phyloP scores from a whole-genome alignment of 2,329 filamentous ascomycete genomes.

The Aspergillus latus region DNA sequence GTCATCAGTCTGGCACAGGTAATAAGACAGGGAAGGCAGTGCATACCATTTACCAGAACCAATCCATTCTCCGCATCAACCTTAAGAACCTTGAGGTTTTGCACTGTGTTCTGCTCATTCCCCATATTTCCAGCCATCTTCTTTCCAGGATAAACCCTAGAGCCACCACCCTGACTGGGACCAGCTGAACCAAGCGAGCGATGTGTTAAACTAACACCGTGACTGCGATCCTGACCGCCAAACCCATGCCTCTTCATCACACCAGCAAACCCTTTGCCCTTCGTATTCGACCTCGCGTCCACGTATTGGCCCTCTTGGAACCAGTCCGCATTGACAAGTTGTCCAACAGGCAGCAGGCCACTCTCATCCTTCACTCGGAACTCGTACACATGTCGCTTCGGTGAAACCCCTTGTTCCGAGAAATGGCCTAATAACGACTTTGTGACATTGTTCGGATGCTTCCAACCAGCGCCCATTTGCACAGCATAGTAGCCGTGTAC shows the following conservation, averaged over 20 bases:
- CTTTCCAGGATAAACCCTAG: slow-evolving; percentile 90
- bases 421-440: slow-evolving; percentile 85
- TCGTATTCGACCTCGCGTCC: slow-evolving; percentile 74
- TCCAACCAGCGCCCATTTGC: slow-evolving; percentile 78
- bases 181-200: slow-evolving; percentile 87
- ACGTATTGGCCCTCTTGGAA: slow-evolving; percentile 89
- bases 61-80: slow-evolving; percentile 84
- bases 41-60: slow-evolving; percentile 76
- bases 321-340: slow-evolving; percentile 79
- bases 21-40: neutral
- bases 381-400: slow-evolving; percentile 81
- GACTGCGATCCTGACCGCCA: slow-evolving; percentile 80
- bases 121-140: slow-evolving; percentile 98
- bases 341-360: slow-evolving; percentile 74
- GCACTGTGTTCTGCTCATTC: slow-evolving; percentile 79
- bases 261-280: slow-evolving; percentile 92
- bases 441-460: slow-evolving; percentile 72
- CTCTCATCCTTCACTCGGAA: slow-evolving; percentile 75
- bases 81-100: slow-evolving; percentile 87
- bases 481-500: slow-evolving; percentile 92
- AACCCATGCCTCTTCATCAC: slow-evolving; percentile 98
- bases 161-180: slow-evolving; percentile 87
- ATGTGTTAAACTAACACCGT: slow-evolving; percentile 95
- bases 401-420: slow-evolving; percentile 74
- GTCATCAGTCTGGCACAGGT: neutral